phyloP scores from a whole-genome alignment of 495 filamentous ascomycete species.

The Annulohypoxylon bovei region DNA sequence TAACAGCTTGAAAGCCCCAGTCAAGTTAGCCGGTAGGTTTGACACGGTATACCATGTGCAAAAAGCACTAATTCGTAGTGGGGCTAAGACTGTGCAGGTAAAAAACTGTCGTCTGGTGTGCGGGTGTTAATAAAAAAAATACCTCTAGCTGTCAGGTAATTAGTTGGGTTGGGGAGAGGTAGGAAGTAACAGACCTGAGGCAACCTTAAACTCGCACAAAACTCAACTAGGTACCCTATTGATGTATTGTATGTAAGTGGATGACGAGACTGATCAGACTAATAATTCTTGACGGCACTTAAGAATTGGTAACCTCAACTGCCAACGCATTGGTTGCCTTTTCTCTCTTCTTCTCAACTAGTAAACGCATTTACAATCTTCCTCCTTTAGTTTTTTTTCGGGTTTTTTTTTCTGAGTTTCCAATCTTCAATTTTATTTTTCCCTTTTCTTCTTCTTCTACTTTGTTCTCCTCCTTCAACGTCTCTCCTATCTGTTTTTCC shows the following conservation, averaged over 20 bases:
- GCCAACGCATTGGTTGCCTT: slow-evolving; percentile 29
- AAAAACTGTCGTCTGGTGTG: not conserved
- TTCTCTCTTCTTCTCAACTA: not conserved
- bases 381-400: too few relatives aligned
- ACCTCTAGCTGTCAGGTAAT: not conserved
- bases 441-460: not conserved
- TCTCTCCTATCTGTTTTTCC: not conserved
- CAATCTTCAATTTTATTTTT: too few relatives aligned
- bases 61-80: not conserved
- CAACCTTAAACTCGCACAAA: not conserved
- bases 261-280: not conserved
- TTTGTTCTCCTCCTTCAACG: not conserved
- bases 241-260: not conserved
- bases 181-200: not conserved
- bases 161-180: not conserved
- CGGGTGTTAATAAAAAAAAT: slow-evolving; percentile 3
- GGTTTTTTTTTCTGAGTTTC: not conserved
- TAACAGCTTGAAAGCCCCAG: slow-evolving; percentile 6
- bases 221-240: not conserved
- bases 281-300: slow-evolving; percentile 8
- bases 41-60: not conserved
- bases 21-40: not conserved
- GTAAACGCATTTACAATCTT: too few relatives aligned
- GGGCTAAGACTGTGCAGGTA: not conserved
- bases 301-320: slow-evolving; percentile 24